Base-by-base conservation (phyloP, 345 rosid species). In the Rhizophora apiculata region DNA sequence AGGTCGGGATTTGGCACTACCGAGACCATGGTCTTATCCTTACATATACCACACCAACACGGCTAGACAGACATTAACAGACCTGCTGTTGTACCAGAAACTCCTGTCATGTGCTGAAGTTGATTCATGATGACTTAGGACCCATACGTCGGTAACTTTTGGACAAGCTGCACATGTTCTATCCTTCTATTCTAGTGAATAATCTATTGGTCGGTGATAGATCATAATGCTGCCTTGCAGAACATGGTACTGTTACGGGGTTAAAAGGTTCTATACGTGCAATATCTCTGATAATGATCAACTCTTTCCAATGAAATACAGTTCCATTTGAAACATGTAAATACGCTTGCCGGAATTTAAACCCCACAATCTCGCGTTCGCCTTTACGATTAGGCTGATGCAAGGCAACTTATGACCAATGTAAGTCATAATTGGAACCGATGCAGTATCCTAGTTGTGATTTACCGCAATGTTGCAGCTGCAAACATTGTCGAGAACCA, bases 171-270 rank as follows among this genome's bases (percentile, higher is more conserved):
- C 56, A 54, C 55, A 55, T 71, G 74, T 52, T 27, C 20, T 27
- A 8, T 21, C 68, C 63, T 63, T 54, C 68, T 39, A 55, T 63
- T 71, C 30, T 27, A 37, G 32, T 71, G 68, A 63, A 55, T 63
- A 21, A 37, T 55, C 63, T 16, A 55, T 54, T 7, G 27, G 46
- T 4, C 8, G 60, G 22, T 8, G 8, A 29, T 58, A n/a, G 16
- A 65, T 7, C 59, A 30, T 37, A 52, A 55, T 3, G 29, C 59
- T 55, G 29, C 59, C 59, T 55, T 22, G 16, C 59, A 22, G 59
- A 55, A 15, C 49, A 15, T 43, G 16, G 49, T 13, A 13, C 18
- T 13, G 49, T 13, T 43, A 13, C 16, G 0, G 49, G 49, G 15
- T 3, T 43, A 3, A 13, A 43, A 9, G 49, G 11, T 43, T 16